A percentile compares a stretch with the other conserved stretches of the same genome.
Evolutionary conservation across 83 land plant species (phyloP).

Genomic region (Diphasiastrum complanatum): DNA sequence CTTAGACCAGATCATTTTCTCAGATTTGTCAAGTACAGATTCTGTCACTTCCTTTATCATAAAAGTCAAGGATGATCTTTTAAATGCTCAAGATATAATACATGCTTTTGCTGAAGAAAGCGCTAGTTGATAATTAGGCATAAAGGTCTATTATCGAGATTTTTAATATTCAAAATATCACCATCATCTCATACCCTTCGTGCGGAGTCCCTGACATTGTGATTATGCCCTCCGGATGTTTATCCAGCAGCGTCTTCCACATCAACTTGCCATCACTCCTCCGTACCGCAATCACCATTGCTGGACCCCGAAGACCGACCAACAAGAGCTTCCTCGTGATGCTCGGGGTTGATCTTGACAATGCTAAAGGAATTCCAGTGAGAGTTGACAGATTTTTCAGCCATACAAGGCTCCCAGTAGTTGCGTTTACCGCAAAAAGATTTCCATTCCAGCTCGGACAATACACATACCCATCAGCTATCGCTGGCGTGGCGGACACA

Average conservation of each 20-base stretch:
- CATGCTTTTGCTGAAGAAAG: background rate
- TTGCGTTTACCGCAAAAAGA: background rate
- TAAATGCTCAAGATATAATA: too few relatives aligned
- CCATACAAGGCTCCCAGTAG: conserved; percentile 1
- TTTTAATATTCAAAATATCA: background rate
- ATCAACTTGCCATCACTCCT: background rate
- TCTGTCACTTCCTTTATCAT: too few relatives aligned
- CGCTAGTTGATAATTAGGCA: background rate
- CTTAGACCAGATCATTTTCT: too few relatives aligned
- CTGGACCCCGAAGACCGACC: background rate
- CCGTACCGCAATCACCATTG: background rate
- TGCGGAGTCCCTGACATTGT: conserved; percentile 4
- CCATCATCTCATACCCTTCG: background rate
- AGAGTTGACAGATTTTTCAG: background rate
- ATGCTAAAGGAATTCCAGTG: background rate
- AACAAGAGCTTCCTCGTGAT: background rate
- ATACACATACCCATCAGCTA: background rate
- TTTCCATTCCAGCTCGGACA: conserved; percentile 9
- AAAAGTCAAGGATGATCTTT: too few relatives aligned
- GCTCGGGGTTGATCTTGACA: background rate
- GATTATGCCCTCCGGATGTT: background rate
- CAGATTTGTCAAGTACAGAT: too few relatives aligned
- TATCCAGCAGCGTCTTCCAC: background rate
- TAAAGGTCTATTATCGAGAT: too few relatives aligned
- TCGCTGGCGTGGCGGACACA: conserved; percentile 7